These are phyloP conservation scores for Kockovaella imperatae DNA, from an alignment of 768 basidiomycete species.

Conservation along the genomic window DNA sequence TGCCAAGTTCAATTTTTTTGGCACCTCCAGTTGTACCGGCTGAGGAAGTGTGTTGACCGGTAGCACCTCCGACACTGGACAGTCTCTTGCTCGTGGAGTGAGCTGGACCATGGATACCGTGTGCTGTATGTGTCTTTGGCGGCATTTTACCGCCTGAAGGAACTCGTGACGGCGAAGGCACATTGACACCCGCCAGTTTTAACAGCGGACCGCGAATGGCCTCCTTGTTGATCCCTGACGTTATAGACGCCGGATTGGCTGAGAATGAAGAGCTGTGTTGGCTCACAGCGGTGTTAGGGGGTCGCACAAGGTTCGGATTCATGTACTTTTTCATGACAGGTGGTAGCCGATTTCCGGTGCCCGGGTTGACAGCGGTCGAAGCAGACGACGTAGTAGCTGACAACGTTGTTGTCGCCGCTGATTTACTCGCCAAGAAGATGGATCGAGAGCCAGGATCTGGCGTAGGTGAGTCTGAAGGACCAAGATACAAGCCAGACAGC, in stretches of 20 bases:
- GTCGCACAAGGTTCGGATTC: constrained; percentile 35
- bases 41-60: neutral
- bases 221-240: constrained; percentile 5
- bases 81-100: constrained; percentile 38
- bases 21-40: neutral
- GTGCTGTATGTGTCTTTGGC: constrained; percentile 37
- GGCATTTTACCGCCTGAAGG: constrained; percentile 9
- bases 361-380: constrained; percentile 2
- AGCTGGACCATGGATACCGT: constrained; percentile 45
- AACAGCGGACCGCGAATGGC: constrained; percentile 34
- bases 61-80: constrained; percentile 10
- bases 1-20: constrained; percentile 51
- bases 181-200: constrained; percentile 41
- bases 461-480: constrained; percentile 9
- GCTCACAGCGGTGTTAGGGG: constrained; percentile 31
- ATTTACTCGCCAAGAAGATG: neutral
- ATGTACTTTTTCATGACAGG: constrained; percentile 39
- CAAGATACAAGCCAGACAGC: constrained; percentile 21
- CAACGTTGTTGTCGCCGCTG: neutral
- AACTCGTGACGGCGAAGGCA: constrained; percentile 5
- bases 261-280: neutral
- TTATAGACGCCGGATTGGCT: neutral
- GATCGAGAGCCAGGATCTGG: neutral
- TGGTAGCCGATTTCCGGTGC: constrained; percentile 22
- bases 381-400: neutral